phyloP scores from a whole-genome alignment of 345 rosid genomes.

The Bruguiera gymnorhiza region DNA sequence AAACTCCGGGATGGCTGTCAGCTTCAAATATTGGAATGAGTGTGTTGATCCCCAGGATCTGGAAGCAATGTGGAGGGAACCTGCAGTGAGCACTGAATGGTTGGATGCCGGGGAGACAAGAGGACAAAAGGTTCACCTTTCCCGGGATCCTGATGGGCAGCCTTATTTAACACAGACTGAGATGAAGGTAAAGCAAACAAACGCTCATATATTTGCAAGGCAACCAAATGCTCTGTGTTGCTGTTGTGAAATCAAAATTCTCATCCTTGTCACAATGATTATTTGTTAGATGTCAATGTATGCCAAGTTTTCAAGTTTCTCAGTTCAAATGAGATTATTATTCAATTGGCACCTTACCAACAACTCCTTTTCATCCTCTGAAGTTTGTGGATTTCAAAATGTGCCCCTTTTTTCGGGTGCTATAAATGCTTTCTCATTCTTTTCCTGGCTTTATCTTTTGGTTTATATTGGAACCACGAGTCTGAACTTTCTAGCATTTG shows the following conservation, averaged over 20 bases:
- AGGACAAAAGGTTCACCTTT: constrained; percentile 81
- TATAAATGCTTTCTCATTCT: too few relatives aligned
- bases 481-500: background rate
- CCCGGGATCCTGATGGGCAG: constrained; percentile 94
- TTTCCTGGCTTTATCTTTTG: too few relatives aligned
- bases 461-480: too few relatives aligned
- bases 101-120: constrained; percentile 70
- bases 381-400: background rate
- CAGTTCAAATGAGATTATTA: background rate
- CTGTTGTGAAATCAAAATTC: background rate
- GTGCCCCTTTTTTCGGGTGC: too few relatives aligned
- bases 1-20: constrained; percentile 48
- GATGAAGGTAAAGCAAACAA: constrained; percentile 55
- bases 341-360: background rate
- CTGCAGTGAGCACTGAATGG: constrained; percentile 79
- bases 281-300: background rate
- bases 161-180: constrained; percentile 85
- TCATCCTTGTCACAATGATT: background rate
- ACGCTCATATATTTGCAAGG: background rate
- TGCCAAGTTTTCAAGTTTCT: background rate
- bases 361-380: background rate
- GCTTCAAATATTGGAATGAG: constrained; percentile 88
- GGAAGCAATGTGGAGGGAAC: constrained; percentile 81
- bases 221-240: background rate
- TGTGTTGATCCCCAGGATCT: constrained; percentile 63